A percentile compares a stretch with the other conserved stretches of the same genome.
Evolutionary conservation across 2,329 filamentous ascomycete genomes (phyloP).

Genomic region (Xylariomycetidae sp.): DNA sequence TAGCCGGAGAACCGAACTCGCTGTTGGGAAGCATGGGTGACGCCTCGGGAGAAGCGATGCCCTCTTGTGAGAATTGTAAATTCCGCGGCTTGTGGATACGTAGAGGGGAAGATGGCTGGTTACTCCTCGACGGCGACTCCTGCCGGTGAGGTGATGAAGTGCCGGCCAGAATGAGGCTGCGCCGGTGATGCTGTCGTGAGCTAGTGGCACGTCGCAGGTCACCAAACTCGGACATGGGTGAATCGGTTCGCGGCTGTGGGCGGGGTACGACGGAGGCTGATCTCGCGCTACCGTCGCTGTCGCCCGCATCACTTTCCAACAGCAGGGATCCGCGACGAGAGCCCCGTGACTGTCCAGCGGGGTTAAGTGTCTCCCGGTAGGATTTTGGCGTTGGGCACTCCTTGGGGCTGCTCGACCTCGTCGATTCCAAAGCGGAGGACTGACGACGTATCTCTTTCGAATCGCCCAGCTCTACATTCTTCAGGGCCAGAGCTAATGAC

Average conservation of each 20-base stretch:
- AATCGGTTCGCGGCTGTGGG: slow-evolving; percentile 70
- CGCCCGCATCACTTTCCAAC: slow-evolving; percentile 76
- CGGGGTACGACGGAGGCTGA: slow-evolving; percentile 73
- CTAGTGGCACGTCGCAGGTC: slow-evolving; percentile 71
- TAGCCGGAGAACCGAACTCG: slow-evolving; percentile 73
- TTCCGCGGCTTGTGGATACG: slow-evolving; percentile 77
- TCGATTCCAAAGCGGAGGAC: slow-evolving; percentile 68
- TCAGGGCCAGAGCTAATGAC: slow-evolving; percentile 51
- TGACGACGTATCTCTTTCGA: slow-evolving; percentile 34
- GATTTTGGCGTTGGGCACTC: slow-evolving; percentile 91
- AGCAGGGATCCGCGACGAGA: slow-evolving; percentile 75
- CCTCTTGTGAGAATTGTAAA: slow-evolving; percentile 55
- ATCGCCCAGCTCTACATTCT: slow-evolving; percentile 37
- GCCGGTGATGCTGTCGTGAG: slow-evolving; percentile 76
- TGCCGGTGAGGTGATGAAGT: slow-evolving; percentile 77
- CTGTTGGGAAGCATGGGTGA: slow-evolving; percentile 82
- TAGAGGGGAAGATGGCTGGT: slow-evolving; percentile 78
- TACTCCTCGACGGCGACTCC: slow-evolving; percentile 76
- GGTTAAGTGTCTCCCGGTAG: slow-evolving; percentile 57
- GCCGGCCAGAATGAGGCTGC: slow-evolving; percentile 78
- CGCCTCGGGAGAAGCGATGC: slow-evolving; percentile 75
- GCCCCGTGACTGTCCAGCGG: slow-evolving; percentile 53
- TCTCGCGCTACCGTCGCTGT: slow-evolving; percentile 83
- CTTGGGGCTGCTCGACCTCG: slow-evolving; percentile 81
- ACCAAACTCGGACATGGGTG: slow-evolving; percentile 82